phyloP scores from a whole-genome alignment of 2,329 filamentous ascomycete genomes.

The Trichoderma asperellum region DNA sequence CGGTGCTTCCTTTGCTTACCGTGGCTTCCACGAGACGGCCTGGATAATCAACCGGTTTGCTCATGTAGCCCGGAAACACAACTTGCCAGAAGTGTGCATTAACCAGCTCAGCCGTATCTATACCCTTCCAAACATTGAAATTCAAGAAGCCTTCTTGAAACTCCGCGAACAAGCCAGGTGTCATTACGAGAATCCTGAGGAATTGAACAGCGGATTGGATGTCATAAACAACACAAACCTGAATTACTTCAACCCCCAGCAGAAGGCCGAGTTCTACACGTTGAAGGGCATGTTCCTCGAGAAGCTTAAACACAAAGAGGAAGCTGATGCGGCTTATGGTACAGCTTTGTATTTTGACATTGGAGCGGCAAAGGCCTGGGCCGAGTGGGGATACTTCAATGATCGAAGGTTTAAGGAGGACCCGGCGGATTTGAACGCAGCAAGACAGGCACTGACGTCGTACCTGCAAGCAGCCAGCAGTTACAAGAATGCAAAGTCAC shows the following conservation, averaged over 20 bases:
- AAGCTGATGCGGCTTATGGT: slow-evolving; percentile 92
- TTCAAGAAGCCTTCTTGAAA: slow-evolving; percentile 98
- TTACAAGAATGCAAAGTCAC: slow-evolving; percentile 95
- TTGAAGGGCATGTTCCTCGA: slow-evolving; percentile 99
- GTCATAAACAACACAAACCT: slow-evolving; percentile 99
- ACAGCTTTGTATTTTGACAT: slow-evolving; percentile 96
- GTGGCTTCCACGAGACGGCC: slow-evolving; percentile 96
- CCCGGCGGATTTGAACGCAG: slow-evolving; percentile 77
- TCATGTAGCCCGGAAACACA: slow-evolving; percentile 96
- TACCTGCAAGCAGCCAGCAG: slow-evolving; percentile 95
- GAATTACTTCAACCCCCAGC: slow-evolving; percentile 93
- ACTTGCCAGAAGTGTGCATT: slow-evolving; percentile 95
- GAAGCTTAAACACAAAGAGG: slow-evolving; percentile 85
- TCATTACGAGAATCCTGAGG: slow-evolving; percentile 93
- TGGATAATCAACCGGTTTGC: slow-evolving; percentile 99
- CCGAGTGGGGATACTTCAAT: slow-evolving; percentile 98
- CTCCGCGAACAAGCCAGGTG: slow-evolving; percentile 98
- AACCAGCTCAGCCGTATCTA: slow-evolving; percentile 97
- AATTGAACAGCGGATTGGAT: slow-evolving; percentile 89
- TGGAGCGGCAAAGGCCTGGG: slow-evolving; percentile 94
- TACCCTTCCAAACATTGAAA: slow-evolving; percentile 98
- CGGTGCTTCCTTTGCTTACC: slow-evolving; percentile 85
- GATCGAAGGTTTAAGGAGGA: slow-evolving; percentile 95
- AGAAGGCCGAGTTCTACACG: slow-evolving; percentile 99
- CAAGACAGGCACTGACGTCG: slow-evolving; percentile 90